Conservation (phyloP, 2,329 filamentous ascomycete genomes). For the Verticillium alfalfae region DNA sequence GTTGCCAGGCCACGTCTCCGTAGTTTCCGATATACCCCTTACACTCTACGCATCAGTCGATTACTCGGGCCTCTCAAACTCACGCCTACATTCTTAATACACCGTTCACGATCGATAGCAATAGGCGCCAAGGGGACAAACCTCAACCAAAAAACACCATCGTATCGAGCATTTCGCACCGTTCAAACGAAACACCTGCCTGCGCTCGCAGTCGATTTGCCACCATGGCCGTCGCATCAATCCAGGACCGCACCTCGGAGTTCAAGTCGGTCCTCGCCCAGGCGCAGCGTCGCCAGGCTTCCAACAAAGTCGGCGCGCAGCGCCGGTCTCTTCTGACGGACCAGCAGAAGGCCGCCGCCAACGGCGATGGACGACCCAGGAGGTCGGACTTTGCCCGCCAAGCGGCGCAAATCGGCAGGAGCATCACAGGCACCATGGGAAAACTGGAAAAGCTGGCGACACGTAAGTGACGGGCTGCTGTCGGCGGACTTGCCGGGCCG, state of each 20-base stretch:
- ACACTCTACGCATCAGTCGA: background rate
- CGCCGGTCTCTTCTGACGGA: constrained; percentile 74
- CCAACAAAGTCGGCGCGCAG: constrained; percentile 72
- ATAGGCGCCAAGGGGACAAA: background rate
- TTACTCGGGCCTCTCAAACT: background rate
- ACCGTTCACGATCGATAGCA: too few species aligned
- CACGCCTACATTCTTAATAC: background rate
- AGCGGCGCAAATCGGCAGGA: constrained; percentile 85
- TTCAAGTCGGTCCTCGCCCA: constrained; percentile 88
- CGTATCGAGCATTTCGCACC: background rate
- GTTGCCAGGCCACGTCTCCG: background rate
- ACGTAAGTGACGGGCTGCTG: constrained; percentile 38
- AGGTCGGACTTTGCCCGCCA: constrained; percentile 90
- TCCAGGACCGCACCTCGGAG: constrained; percentile 94
- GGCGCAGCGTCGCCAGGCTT: constrained; percentile 73
- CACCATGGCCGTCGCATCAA: constrained; percentile 63
- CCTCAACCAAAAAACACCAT: background rate
- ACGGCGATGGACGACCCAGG: constrained; percentile 47
- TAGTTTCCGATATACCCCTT: background rate
- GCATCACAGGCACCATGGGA: constrained; percentile 87
- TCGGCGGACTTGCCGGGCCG: too few species aligned
- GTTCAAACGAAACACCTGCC: background rate
- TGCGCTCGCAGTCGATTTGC: background rate
- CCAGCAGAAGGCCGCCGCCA: constrained; percentile 60
- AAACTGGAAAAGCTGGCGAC: constrained; percentile 93